Conservation (phyloP, 495 filamentous ascomycete genomes). For the Geopyxis carbonaria region DNA sequence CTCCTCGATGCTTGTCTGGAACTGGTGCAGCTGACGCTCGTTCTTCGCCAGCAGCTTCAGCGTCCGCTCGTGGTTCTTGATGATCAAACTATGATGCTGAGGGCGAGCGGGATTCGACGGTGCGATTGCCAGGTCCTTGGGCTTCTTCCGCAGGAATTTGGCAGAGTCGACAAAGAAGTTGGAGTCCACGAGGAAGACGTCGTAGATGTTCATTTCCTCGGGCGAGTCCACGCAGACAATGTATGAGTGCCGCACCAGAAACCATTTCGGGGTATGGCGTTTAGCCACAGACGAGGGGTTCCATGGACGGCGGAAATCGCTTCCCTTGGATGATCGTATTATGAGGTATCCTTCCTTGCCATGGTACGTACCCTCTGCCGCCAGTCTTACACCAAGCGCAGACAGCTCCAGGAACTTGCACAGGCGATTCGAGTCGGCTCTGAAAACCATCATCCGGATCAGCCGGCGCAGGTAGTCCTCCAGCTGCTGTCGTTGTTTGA, state of each 20-base stretch:
- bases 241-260: constrained; percentile 91
- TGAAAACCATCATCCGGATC: constrained; percentile 88
- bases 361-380: constrained; percentile 89
- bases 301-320: constrained; percentile 71
- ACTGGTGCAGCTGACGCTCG: constrained; percentile 74
- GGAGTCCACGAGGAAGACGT: constrained; percentile 86
- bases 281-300: constrained; percentile 57
- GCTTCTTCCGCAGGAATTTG: constrained; percentile 31
- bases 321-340: constrained; percentile 76
- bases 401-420: constrained; percentile 95
- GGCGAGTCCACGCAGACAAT: constrained; percentile 95
- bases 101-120: constrained; percentile 37
- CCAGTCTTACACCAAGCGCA: constrained; percentile 82
- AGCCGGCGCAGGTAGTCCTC: constrained; percentile 88
- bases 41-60: constrained; percentile 83
- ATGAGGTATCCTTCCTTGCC: constrained; percentile 92
- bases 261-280: constrained; percentile 87
- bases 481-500: constrained; percentile 66
- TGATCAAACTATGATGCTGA: constrained; percentile 66
- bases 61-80: constrained; percentile 75
- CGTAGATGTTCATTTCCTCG: constrained; percentile 97
- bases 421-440: constrained; percentile 83
- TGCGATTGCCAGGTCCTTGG: constrained; percentile 33
- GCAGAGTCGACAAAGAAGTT: constrained; percentile 63
- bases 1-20: constrained; percentile 74